phyloP scores from a whole-genome alignment of 352 stramenopile species.

The Phytophthora sp. region DNA sequence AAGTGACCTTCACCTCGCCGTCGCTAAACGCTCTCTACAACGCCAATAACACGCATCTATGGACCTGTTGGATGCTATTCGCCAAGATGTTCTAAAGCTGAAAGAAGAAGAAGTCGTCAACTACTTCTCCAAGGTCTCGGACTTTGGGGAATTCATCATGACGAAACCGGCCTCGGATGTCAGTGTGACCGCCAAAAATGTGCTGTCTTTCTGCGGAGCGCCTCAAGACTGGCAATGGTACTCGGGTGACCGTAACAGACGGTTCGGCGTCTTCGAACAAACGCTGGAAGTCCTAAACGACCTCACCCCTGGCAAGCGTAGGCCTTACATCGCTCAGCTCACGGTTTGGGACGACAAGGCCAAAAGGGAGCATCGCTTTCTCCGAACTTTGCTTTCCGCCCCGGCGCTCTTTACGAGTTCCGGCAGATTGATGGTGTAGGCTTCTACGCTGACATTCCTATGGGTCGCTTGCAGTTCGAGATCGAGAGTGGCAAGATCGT shows the following conservation, averaged over 20 bases:
- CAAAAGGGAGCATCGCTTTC: not conserved
- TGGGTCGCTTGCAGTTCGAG: not conserved
- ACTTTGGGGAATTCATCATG: slow-evolving; percentile 6
- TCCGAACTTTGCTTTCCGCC: not conserved
- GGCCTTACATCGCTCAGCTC: slow-evolving; percentile 1
- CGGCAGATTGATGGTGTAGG: not conserved
- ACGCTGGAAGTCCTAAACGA: not conserved
- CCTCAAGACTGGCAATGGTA: not conserved
- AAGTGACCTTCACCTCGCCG: too few species aligned
- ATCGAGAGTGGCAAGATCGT: not conserved
- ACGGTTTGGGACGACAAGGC: not conserved
- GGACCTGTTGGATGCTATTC: too few species aligned
- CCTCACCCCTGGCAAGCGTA: not conserved
- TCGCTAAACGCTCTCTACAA: too few species aligned
- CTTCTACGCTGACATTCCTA: not conserved
- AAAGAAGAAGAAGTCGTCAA: slow-evolving; percentile 9
- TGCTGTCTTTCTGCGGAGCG: slow-evolving; percentile 1
- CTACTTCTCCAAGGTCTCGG: not conserved
- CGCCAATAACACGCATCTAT: too few species aligned
- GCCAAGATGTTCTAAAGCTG: slow-evolving; percentile 14
- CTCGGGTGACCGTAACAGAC: slow-evolving; percentile 1
- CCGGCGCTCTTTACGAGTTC: not conserved
- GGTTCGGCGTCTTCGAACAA: not conserved
- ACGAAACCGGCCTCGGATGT: not conserved
- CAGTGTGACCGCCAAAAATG: slow-evolving; percentile 1